Evolutionary conservation across 2,329 filamentous ascomycete genomes (phyloP).

Genomic region (Botrytis porri): DNA sequence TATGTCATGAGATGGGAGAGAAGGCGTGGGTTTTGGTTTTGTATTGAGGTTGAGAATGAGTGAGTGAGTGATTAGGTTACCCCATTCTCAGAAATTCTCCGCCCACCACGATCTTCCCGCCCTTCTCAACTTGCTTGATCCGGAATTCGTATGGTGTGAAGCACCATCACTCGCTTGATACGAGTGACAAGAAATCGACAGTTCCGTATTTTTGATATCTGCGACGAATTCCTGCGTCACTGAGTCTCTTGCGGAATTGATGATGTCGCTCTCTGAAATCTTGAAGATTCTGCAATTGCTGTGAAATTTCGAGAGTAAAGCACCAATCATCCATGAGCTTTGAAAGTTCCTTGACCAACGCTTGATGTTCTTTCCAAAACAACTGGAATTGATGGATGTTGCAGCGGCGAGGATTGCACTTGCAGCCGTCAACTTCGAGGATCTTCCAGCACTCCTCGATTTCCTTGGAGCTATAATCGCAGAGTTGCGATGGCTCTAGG

Average conservation of each 20-base stretch:
- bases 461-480: too few relatives aligned
- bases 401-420: background rate
- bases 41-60: background rate
- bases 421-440: background rate
- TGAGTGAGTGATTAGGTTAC: background rate
- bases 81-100: background rate
- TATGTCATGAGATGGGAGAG: background rate
- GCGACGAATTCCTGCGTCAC: background rate
- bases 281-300: background rate
- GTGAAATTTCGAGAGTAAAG: background rate
- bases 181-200: background rate
- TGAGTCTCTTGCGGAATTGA: background rate
- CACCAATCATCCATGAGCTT: background rate
- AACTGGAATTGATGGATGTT: background rate
- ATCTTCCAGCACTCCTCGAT: too few relatives aligned
- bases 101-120: background rate
- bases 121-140: background rate
- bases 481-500: background rate
- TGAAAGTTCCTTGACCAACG: background rate
- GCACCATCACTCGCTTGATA: background rate
- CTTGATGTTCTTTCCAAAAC: background rate
- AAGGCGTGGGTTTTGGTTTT: background rate
- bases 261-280: background rate
- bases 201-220: background rate
- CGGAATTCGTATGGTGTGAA: background rate